Conservation (phyloP, 1,139 yeast species). For the Meyerozyma smithsonii region DNA sequence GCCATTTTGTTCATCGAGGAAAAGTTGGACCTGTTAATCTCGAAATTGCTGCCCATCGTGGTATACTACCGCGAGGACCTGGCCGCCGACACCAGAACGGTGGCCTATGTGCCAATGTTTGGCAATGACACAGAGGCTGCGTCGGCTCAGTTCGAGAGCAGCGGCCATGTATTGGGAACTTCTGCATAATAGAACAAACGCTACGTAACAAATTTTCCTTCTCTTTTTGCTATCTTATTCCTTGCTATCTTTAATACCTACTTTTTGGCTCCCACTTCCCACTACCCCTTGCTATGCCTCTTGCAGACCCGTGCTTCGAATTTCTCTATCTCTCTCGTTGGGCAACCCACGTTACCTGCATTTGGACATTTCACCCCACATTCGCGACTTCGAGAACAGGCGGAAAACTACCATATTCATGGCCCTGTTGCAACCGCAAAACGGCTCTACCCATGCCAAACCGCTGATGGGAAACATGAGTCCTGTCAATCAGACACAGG, state of each 20-base stretch:
- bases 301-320: too few relatives aligned
- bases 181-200: too few relatives aligned
- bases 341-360: too few relatives aligned
- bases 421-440: background rate
- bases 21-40: conserved; percentile 46
- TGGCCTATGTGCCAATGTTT: conserved; percentile 32
- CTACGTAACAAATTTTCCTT: too few relatives aligned
- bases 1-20: conserved; percentile 64
- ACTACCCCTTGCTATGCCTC: too few relatives aligned
- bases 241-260: too few relatives aligned
- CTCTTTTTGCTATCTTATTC: too few relatives aligned
- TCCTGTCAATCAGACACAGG: background rate
- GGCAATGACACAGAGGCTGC: conserved; percentile 22
- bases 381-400: background rate
- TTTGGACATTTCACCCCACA: conserved; percentile 1
- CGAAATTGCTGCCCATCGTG: conserved; percentile 49
- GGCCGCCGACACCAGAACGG: conserved; percentile 41
- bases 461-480: background rate
- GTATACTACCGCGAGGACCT: conserved; percentile 54
- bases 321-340: too few relatives aligned
- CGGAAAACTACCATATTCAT: background rate
- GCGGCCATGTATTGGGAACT: conserved; percentile 3
- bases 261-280: too few relatives aligned
- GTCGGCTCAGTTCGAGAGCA: conserved; percentile 4
- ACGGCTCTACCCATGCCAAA: background rate